Evolutionary conservation across 225 moss, liverwort and hornwort genomes (phyloP), one percentile per base, ranked within the genome.

Genomic region (Asterella californica): DNA sequence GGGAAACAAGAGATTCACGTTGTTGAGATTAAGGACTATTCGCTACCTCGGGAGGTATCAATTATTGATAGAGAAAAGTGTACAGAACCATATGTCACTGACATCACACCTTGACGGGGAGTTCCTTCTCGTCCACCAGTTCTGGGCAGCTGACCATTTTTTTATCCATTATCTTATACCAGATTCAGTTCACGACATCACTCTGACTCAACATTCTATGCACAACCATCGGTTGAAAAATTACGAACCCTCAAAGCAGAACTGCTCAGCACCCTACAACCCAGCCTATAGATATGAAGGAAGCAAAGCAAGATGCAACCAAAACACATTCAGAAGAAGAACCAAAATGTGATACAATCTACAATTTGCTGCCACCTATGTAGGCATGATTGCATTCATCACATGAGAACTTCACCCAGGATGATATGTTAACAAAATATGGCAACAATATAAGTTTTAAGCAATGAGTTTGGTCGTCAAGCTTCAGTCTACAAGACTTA

Each of bases 361-460:
- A 11, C 24, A n/a, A 64, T 64, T 24, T 64, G 27, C 27, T 8
- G 64, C 27, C 6, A 64, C 64, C 12, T 64, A 64, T 64, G 64
- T 64, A n/a, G 64, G 30, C 64, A 64, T 64, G 9, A 64, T 32
- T 27, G 64, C 64, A 64, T 64, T 64, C 64, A 64, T 29, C 64
- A 64, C 64, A 64, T 64, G 30, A 30, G 64, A 64, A 27, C 27
- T 64, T 64, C 64, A 64, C 64, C 42, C 64, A 71, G 46, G 19
- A 71, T 9, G 5, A 71, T 19, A 69, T 69, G 45, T 42, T 12
- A 46, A 71, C 27, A 38, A 42, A 46, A 71, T 71, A 46, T 42
- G 25, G 46, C 25, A 46, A 71, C 19, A 33, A 61, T 25, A 61
- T 22, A 71, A 46, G 25, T 71, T 25, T 46, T 22, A 71, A 10